Evolutionary conservation across 129 eudicot species (phyloP).

Genomic region (Lonicera japonica): DNA sequence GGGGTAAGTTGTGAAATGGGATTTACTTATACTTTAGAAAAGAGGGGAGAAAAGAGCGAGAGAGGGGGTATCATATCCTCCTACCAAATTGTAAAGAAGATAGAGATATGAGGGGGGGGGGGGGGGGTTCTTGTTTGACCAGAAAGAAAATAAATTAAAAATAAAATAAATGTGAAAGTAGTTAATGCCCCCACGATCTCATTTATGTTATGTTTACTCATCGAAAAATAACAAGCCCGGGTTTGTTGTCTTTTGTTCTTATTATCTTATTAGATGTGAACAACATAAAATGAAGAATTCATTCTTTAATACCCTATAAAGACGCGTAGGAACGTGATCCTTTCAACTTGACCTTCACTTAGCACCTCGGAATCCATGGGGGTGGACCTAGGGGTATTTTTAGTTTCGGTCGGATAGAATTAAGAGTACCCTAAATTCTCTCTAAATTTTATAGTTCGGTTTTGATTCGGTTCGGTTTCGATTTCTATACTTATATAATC

Average conservation of each 20-base stretch:
- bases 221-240: too few species aligned
- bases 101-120: neutral
- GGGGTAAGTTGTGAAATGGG: too few species aligned
- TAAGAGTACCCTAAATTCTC: too few species aligned
- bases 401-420: too few species aligned
- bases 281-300: neutral
- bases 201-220: conserved; percentile 12
- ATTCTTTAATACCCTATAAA: neutral
- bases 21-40: too few species aligned
- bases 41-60: neutral
- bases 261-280: neutral
- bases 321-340: neutral
- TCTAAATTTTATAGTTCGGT: too few species aligned
- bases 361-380: conserved; percentile 7
- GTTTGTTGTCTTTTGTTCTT: neutral
- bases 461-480: too few species aligned
- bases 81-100: neutral
- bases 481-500: too few species aligned
- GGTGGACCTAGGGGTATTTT: too few species aligned
- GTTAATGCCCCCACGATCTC: conserved; percentile 17
- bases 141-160: neutral
- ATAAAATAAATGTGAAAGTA: neutral
- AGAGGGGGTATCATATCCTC: conserved; percentile 6
- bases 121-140: conserved; percentile 20
- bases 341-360: neutral